Evolutionary conservation across 306 rosid genomes (phyloP).

Genomic region (Sindora glabra): DNA sequence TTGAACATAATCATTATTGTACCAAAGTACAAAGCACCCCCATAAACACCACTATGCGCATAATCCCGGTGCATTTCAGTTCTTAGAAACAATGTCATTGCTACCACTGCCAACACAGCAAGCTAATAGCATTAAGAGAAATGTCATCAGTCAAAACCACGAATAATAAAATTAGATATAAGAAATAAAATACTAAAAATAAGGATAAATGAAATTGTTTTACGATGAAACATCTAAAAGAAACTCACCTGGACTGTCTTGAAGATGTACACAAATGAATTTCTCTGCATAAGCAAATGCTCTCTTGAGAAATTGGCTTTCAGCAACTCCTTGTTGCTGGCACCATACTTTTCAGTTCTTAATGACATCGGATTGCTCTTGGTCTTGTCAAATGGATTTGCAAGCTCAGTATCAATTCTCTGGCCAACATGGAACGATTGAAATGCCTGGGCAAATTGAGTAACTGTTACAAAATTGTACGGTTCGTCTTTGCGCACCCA

Average conservation of each 20-base stretch:
- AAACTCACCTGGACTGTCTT: slow-evolving; percentile 22
- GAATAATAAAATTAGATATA: not conserved
- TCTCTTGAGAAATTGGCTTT: slow-evolving; percentile 42
- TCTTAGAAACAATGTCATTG: slow-evolving; percentile 26
- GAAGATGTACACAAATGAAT: slow-evolving; percentile 32
- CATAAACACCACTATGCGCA: slow-evolving; percentile 9
- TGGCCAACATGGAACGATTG: slow-evolving; percentile 30
- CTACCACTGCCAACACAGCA: slow-evolving; percentile 14
- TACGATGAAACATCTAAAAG: not conserved
- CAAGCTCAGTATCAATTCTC: slow-evolving; percentile 22
- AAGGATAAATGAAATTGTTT: too few relatives aligned
- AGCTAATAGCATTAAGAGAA: slow-evolving; percentile 16
- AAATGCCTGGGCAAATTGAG: slow-evolving; percentile 34
- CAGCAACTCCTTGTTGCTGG: slow-evolving; percentile 22
- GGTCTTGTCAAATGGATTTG: slow-evolving; percentile 30
- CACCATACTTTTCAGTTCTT: slow-evolving; percentile 25
- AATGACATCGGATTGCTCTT: slow-evolving; percentile 36
- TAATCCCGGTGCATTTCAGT: slow-evolving; percentile 34
- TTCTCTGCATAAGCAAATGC: slow-evolving; percentile 37
- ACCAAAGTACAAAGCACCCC: slow-evolving; percentile 33
- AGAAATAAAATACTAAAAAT: too few relatives aligned
- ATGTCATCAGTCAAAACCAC: not conserved
- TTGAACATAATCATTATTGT: slow-evolving; percentile 23
- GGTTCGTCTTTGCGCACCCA: slow-evolving; percentile 29
- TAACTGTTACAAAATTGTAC: slow-evolving; percentile 23